Conservation (phyloP, 2,329 filamentous ascomycete species). For the Fusarium redolens region DNA sequence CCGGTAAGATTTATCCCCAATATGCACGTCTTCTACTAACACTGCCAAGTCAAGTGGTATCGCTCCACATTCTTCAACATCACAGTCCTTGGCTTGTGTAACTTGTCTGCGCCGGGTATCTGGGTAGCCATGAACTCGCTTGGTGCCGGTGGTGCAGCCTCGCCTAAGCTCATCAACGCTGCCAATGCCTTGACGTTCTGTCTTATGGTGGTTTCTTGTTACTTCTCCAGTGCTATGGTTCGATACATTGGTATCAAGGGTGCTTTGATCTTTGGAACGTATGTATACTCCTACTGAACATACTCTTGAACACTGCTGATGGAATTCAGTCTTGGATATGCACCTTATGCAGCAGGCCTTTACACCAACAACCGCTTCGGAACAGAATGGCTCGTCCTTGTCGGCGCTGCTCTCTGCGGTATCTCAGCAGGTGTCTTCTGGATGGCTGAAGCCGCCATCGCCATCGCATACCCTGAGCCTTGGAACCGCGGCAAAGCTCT, state of each 20-base stretch:
- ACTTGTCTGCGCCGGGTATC: conserved; percentile 76
- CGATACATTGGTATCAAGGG: conserved; percentile 77
- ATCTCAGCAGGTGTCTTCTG: conserved; percentile 79
- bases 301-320: neutral
- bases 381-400: conserved; percentile 73
- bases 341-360: conserved; percentile 76
- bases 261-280: conserved; percentile 77
- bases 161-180: conserved; percentile 74
- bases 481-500: conserved; percentile 73
- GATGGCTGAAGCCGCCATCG: conserved; percentile 80
- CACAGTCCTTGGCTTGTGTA: conserved; percentile 76
- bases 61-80: conserved; percentile 79
- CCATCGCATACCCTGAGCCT: conserved; percentile 77
- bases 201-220: conserved; percentile 78
- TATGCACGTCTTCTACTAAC: neutral
- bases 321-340: conserved; percentile 67
- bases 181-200: conserved; percentile 79
- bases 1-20: conserved; percentile 35
- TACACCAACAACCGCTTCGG: conserved; percentile 80
- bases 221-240: conserved; percentile 72
- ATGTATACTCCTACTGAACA: conserved; percentile 33
- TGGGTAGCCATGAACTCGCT: conserved; percentile 81
- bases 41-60: conserved; percentile 70
- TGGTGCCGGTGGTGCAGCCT: conserved; percentile 74
- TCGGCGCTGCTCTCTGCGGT: conserved; percentile 76